Conservation (phyloP, 2,329 filamentous ascomycete genomes). For the Penicillium freii region DNA sequence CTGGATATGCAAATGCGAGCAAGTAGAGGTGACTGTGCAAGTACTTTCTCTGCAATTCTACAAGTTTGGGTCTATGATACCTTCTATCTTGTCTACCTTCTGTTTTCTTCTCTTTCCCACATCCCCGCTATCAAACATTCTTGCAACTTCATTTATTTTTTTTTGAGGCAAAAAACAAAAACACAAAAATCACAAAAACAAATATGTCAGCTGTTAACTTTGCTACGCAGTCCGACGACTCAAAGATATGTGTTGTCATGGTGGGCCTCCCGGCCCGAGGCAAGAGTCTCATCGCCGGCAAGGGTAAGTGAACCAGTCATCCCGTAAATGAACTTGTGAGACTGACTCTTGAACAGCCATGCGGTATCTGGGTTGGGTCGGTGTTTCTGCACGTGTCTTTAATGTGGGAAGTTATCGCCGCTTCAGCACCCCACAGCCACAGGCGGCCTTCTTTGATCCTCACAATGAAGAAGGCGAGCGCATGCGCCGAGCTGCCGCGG, state of each 20-base stretch:
- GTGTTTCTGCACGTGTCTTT: slow-evolving; percentile 89
- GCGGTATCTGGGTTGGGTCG: slow-evolving; percentile 94
- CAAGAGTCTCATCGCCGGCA: slow-evolving; percentile 96
- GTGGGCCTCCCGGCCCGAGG: slow-evolving; percentile 92
- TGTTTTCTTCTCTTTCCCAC: neutral
- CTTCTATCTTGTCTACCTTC: neutral
- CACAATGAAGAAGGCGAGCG: slow-evolving; percentile 87
- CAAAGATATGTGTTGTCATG: slow-evolving; percentile 97
- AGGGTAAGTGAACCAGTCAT: slow-evolving; percentile 61
- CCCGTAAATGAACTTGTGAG: neutral
- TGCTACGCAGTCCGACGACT: slow-evolving; percentile 88
- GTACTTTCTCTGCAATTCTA: neutral
- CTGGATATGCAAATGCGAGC: neutral
- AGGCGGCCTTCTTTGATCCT: slow-evolving; percentile 92
- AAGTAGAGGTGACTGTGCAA: neutral
- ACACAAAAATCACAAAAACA: neutral
- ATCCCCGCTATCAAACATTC: neutral
- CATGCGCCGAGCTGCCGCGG: slow-evolving; percentile 80
- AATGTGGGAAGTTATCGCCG: slow-evolving; percentile 97
- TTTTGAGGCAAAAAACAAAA: neutral
- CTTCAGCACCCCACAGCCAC: slow-evolving; percentile 81
- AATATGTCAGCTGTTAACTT: slow-evolving; percentile 32
- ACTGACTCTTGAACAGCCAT: slow-evolving; percentile 59
- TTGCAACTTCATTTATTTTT: neutral
- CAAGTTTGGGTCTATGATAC: neutral